Evolutionary conservation across 2,329 filamentous ascomycete genomes (phyloP), one percentile per base, ranked within the genome.

Genomic region (Sordariomycetes sp.): DNA sequence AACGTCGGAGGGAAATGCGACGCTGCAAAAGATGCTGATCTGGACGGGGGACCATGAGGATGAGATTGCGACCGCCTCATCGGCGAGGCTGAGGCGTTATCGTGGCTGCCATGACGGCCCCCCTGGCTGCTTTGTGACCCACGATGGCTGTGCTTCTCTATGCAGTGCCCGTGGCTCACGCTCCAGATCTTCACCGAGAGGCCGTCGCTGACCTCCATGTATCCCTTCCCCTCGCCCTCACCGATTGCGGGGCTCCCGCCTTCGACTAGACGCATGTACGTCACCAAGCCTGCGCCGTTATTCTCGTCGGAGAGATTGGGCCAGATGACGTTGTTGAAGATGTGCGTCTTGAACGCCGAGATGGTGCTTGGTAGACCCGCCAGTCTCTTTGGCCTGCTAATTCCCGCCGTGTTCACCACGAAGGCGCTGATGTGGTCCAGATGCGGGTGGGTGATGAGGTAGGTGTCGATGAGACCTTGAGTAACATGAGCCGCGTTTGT

Each of bases 261-360:
- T 68, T 97, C 92, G 5, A 90, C 86, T 11, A 99, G 77, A 18
- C 94, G 83, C 69, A 91, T 86, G 65, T 96, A 97, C 0, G 90
- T 96, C 37, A 99, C 85, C 32, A 99, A 79, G 0, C 94, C 94
- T 3, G 92, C 92, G 25, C 94, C 94, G 37, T 92, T 91, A 69
- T 96, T 94, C 72, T 99, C 94, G 67, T 99, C 93, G 0, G 90
- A 95, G 46, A 99, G 75, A 64, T 99, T 99, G 0, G 94, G 94
- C 94, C 94, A 99, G 58, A 97, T 96, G 59, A 96, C 77, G 67
- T 97, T 95, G 72, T 99, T 99, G 76, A 99, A 99, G 60, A 99
- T 90, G 71, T 99, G 92, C 0, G 79, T 85, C 70, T 96, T 97
- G 71, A 99, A 86, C 0, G 93, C 92, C 53, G 90, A 81, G 56